A percentile compares a stretch with the other conserved stretches of the same genome.
Conservation (phyloP, 2,329 filamentous ascomycete species). For the Monosporascus sp. region DNA sequence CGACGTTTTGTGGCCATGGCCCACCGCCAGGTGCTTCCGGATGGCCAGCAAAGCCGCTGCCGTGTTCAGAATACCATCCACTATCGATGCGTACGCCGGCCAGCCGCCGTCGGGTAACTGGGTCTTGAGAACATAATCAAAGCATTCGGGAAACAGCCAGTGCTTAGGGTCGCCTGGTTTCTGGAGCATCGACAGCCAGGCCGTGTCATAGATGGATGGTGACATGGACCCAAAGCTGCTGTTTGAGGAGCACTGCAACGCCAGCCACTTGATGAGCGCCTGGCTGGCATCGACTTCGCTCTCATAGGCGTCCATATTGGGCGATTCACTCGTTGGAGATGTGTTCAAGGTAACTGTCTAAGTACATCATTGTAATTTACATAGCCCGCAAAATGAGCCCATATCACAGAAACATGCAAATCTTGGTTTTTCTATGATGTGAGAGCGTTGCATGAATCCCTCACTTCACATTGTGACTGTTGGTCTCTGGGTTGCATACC, state of each 20-base stretch:
- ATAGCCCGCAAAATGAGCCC: too few species aligned
- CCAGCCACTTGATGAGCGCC: not conserved
- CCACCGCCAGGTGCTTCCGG: constrained; percentile 9
- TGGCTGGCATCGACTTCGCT: not conserved
- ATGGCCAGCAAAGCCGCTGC: constrained; percentile 26
- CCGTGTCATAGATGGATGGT: constrained; percentile 26
- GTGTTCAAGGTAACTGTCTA: too few species aligned
- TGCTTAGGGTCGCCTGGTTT: not conserved
- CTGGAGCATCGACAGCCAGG: constrained; percentile 29
- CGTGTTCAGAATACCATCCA: constrained; percentile 30
- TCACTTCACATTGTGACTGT: too few species aligned
- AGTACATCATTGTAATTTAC: too few species aligned
- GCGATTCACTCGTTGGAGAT: too few species aligned
- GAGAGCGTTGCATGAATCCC: too few species aligned
- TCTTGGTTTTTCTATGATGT: too few species aligned
- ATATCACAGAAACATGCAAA: too few species aligned
- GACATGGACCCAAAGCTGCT: constrained; percentile 16
- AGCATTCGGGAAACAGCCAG: constrained; percentile 28
- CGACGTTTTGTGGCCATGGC: not conserved
- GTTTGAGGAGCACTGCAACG: not conserved
- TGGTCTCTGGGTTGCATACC: too few species aligned
- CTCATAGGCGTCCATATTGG: not conserved
- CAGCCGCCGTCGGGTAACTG: constrained; percentile 21
- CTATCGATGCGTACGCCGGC: constrained; percentile 14
- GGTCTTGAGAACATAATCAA: constrained; percentile 17